These are phyloP conservation scores for Epichloe uncinata DNA, from an alignment of 2,329 filamentous ascomycete species.

Conservation along the genomic window DNA sequence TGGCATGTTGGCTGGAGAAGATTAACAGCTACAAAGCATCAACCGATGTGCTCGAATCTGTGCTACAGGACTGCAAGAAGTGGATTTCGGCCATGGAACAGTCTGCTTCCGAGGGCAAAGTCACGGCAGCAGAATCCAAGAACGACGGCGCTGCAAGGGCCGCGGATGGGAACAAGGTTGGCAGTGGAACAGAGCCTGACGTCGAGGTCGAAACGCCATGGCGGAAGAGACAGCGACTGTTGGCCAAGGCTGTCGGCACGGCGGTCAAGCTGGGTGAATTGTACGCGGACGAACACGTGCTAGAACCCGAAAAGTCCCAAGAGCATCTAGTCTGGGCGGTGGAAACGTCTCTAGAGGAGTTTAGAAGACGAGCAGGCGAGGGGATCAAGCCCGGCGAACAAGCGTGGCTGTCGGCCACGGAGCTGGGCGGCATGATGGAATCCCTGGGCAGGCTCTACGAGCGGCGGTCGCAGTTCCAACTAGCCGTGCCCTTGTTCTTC, in stretches of 20 bases:
- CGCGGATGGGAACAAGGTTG: conserved; percentile 6
- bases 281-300: conserved; percentile 64
- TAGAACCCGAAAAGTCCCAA: conserved; percentile 61
- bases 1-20: conserved; percentile 69
- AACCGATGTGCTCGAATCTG: conserved; percentile 64
- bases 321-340: conserved; percentile 65
- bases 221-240: conserved; percentile 48
- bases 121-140: conserved; percentile 18
- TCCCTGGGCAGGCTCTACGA: conserved; percentile 68
- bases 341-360: conserved; percentile 64
- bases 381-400: conserved; percentile 59
- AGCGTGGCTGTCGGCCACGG: conserved; percentile 54
- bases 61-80: conserved; percentile 53
- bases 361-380: conserved; percentile 50
- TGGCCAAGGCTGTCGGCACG: conserved; percentile 62
- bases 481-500: conserved; percentile 75
- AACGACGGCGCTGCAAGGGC: conserved; percentile 1
- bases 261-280: conserved; percentile 76
- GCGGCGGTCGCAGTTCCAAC: conserved; percentile 58
- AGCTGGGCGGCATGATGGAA: conserved; percentile 64
- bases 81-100: conserved; percentile 46
- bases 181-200: background rate
- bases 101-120: conserved; percentile 31
- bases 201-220: conserved; percentile 33
- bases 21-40: conserved; percentile 56